Evolutionary conservation across 1,284 basidiomycete genomes (phyloP), one percentile per base, ranked within the genome.

Genomic region (Paramarasmius palmivorus): DNA sequence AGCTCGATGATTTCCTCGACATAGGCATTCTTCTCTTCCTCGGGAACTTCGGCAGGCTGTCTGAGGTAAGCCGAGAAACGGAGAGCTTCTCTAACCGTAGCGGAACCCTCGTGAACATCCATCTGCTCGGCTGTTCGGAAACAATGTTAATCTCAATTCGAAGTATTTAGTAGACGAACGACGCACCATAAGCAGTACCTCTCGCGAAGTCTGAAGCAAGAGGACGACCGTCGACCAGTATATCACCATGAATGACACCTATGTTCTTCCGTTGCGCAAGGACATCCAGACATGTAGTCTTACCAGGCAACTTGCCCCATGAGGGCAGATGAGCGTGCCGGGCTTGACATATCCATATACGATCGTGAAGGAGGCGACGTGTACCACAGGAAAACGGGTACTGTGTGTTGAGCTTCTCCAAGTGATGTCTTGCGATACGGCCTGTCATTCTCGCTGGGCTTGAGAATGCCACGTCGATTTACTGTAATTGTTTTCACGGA

Each of bases 271-370:
- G 82, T 59, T 93, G 89, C 2, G 94, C 93, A 12, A 96, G 77
- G 1, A 94, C 93, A 66, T 97, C 92, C 25, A 96, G 77, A 53
- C 92, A 86, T 0, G 90, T 93, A 0, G 92, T 91, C 75, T 92
- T 93, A 55, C 73, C 83, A 38, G 87, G 61, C 93, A 93, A 57
- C 87, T 90, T 2, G 90, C 88, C 93, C 86, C 86, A 89, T 88
- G 22, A 90, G 75, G 26, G 82, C 88, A 1, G 86, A n/a, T 90
- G 61, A 96, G 72, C 17, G 87, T 92, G 10, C 90, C 91, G n/a
- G 92, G 92, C 61, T 87, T 88, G 55, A 95, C 92, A 70, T 88
- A 96, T 0, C 94, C 94, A 62, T 81, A 84, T n/a, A 96, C 88
- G 63, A n/a, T 93, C 84, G 65, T 95, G 85, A 47, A 96, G 77